Percentiles rank a stretch among this genome's conserved stretches.
Conservation (phyloP, 2,329 filamentous ascomycete species). For the Paecilomyces dactylethromorphus region DNA sequence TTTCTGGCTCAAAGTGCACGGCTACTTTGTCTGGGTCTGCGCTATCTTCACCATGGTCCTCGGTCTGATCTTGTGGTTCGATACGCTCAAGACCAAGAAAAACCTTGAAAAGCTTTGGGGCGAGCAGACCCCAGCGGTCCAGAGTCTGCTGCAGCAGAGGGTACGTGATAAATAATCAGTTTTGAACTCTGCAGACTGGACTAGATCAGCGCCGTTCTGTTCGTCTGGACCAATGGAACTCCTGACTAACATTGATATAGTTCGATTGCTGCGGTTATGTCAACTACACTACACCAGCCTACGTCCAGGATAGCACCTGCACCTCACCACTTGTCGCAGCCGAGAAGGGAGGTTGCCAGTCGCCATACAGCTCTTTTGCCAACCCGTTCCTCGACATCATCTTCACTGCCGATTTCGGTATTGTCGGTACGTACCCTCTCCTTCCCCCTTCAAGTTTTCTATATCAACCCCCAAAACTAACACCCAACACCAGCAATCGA, state of each 20-base stretch:
- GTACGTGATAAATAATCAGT: too few species aligned
- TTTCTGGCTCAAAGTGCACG: conserved; percentile 63
- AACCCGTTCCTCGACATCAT: conserved; percentile 68
- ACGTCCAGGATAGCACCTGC: conserved; percentile 63
- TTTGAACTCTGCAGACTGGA: not conserved
- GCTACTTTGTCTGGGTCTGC: conserved; percentile 57
- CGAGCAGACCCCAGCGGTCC: conserved; percentile 48
- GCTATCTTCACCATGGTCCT: conserved; percentile 59
- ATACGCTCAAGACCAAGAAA: conserved; percentile 62
- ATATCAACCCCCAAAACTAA: not conserved
- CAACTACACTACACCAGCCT: conserved; percentile 65
- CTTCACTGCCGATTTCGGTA: conserved; percentile 73
- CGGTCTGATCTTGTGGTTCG: conserved; percentile 64
- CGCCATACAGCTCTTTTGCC: conserved; percentile 60
- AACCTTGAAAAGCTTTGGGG: conserved; percentile 58
- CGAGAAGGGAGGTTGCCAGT: conserved; percentile 62
- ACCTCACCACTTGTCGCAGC: conserved; percentile 64
- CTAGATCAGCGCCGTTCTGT: too few species aligned
- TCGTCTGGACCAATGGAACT: not conserved
- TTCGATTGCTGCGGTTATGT: conserved; percentile 76
- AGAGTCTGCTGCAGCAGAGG: conserved; percentile 64
- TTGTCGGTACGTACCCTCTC: conserved; percentile 51
- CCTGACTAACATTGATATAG: conserved; percentile 31
- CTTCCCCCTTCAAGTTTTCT: not conserved
- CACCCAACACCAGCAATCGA: conserved; percentile 47